Evolutionary conservation across 108 stramenopile species (phyloP).

Genomic region (Nitzschia putrida): DNA sequence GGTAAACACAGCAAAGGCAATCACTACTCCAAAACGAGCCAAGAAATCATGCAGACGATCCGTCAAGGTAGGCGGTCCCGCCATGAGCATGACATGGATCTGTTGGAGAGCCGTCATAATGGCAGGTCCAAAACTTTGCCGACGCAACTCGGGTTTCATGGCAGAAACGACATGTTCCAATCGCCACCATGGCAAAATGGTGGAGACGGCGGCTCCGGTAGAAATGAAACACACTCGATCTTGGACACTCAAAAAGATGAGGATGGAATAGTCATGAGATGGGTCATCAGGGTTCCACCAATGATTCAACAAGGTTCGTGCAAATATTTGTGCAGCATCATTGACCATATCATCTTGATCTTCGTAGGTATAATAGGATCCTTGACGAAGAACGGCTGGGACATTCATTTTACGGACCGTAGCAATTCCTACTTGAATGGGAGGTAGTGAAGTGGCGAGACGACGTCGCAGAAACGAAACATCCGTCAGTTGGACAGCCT

Average conservation of each 20-base stretch:
- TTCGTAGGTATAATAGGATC: slow-evolving; percentile 79
- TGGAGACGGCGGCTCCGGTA: slow-evolving; percentile 60
- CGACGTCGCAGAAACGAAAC: background rate
- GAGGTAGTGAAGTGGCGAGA: background rate
- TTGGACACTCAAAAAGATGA: slow-evolving; percentile 76
- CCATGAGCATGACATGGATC: slow-evolving; percentile 54
- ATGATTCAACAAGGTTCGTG: slow-evolving; percentile 68
- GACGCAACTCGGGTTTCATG: slow-evolving; percentile 78
- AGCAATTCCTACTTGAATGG: slow-evolving; percentile 50
- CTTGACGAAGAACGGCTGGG: slow-evolving; percentile 64
- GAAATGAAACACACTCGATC: slow-evolving; percentile 88
- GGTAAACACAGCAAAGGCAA: slow-evolving; percentile 80
- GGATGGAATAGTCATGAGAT: slow-evolving; percentile 53
- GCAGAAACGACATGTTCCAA: slow-evolving; percentile 76
- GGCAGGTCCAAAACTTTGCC: slow-evolving; percentile 65
- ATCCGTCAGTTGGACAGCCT: background rate
- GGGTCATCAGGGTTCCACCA: slow-evolving; percentile 52
- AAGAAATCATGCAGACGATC: slow-evolving; percentile 76
- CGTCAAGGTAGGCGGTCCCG: slow-evolving; percentile 69
- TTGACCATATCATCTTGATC: slow-evolving; percentile 89
- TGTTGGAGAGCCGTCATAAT: slow-evolving; percentile 67
- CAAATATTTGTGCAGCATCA: slow-evolving; percentile 88
- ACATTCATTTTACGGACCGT: slow-evolving; percentile 75
- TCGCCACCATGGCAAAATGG: slow-evolving; percentile 82
- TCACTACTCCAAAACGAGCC: slow-evolving; percentile 75